A percentile compares a stretch with the other conserved stretches of the same genome.
Evolutionary conservation across 2,329 filamentous ascomycete genomes (phyloP).

Genomic region (Trichoderma gracile): DNA sequence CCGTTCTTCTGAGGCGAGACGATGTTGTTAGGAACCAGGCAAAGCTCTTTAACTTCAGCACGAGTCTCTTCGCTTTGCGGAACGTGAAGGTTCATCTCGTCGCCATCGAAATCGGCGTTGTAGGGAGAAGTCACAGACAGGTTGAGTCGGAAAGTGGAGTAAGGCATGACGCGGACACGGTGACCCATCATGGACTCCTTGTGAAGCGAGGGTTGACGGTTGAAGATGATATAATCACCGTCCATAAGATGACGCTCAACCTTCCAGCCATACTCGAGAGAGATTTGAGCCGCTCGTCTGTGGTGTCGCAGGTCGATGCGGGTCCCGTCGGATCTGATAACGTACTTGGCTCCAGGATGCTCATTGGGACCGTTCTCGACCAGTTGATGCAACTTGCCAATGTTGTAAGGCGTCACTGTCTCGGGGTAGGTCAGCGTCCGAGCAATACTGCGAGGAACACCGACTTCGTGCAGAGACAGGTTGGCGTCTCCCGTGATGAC

Average conservation of each 20-base stretch:
- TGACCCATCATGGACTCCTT: slow-evolving; percentile 99
- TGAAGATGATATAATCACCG: slow-evolving; percentile 98
- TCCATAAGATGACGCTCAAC: slow-evolving; percentile 96
- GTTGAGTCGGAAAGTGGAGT: slow-evolving; percentile 97
- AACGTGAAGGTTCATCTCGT: slow-evolving; percentile 99
- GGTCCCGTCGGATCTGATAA: slow-evolving; percentile 90
- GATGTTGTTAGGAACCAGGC: slow-evolving; percentile 97
- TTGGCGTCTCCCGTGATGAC: slow-evolving; percentile 99
- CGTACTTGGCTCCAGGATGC: slow-evolving; percentile 94
- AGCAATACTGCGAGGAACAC: slow-evolving; percentile 91
- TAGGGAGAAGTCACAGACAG: slow-evolving; percentile 97
- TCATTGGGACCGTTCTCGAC: slow-evolving; percentile 93
- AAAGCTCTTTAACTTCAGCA: slow-evolving; percentile 90
- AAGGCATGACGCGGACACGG: slow-evolving; percentile 95
- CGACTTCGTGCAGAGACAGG: slow-evolving; percentile 92
- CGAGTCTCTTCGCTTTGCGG: slow-evolving; percentile 96
- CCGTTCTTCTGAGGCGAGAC: slow-evolving; percentile 97
- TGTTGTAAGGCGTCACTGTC: slow-evolving; percentile 97
- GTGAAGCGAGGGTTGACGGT: slow-evolving; percentile 97
- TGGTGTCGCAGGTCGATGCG: slow-evolving; percentile 94
- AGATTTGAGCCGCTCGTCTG: slow-evolving; percentile 81
- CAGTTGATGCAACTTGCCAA: slow-evolving; percentile 82
- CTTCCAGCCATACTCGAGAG: slow-evolving; percentile 95
- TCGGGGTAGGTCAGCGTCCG: slow-evolving; percentile 93
- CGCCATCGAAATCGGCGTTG: slow-evolving; percentile 99